phyloP scores from a whole-genome alignment of 805 yeast genomes.

The Sungouiozyma ichnusensis region DNA sequence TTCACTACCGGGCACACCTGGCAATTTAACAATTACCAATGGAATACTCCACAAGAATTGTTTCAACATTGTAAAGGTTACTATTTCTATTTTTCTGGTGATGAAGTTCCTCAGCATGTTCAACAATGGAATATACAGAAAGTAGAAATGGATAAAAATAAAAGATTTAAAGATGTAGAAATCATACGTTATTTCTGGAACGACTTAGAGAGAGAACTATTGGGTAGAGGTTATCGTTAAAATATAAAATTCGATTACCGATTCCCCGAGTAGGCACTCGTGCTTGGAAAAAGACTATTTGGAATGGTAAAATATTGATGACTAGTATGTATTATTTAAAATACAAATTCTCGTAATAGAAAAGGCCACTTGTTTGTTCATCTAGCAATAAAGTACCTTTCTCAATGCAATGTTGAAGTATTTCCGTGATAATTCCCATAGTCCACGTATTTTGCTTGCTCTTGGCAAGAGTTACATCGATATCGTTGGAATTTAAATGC shows the following conservation, averaged over 20 bases:
- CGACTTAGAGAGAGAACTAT: slow-evolving; percentile 61
- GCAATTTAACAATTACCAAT: slow-evolving; percentile 87
- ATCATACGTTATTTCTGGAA: slow-evolving; percentile 81
- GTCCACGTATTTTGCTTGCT: slow-evolving; percentile 48
- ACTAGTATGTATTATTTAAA: slow-evolving; percentile 9
- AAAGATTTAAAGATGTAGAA: slow-evolving; percentile 82
- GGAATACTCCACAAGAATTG: slow-evolving; percentile 66
- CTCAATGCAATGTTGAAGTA: slow-evolving; percentile 47
- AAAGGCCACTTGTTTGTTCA: slow-evolving; percentile 54
- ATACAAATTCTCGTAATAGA: slow-evolving; percentile 44
- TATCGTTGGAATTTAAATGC: slow-evolving; percentile 14
- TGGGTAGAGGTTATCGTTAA: slow-evolving; percentile 48
- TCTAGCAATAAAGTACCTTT: slow-evolving; percentile 54
- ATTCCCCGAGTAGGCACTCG: too few relatives aligned
- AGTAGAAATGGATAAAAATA: slow-evolving; percentile 67
- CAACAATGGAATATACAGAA: slow-evolving; percentile 83
- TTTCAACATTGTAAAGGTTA: slow-evolving; percentile 82
- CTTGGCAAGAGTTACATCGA: neutral
- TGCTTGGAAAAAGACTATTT: too few relatives aligned
- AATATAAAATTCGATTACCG: neutral
- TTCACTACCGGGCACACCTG: slow-evolving; percentile 95
- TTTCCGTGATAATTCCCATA: slow-evolving; percentile 52
- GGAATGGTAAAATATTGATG: neutral
- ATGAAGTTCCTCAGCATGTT: slow-evolving; percentile 63
- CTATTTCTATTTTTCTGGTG: slow-evolving; percentile 66